Evolutionary conservation across 2,329 filamentous ascomycete genomes (phyloP).

Genomic region (Monilinia fructigena): DNA sequence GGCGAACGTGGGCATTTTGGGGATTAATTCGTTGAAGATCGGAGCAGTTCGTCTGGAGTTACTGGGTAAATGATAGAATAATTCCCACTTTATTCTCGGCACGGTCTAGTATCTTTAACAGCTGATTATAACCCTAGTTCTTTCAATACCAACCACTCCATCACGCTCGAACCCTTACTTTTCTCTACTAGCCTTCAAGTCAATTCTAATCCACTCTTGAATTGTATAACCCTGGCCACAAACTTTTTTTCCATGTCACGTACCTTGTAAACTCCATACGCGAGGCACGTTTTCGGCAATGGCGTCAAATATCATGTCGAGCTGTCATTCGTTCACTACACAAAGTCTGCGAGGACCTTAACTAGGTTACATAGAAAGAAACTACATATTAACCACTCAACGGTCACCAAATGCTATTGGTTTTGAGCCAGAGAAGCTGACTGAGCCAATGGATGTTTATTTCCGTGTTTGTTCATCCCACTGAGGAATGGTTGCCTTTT

Average conservation of each 20-base stretch:
- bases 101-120: background rate
- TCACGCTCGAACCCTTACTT: slow-evolving; percentile 12
- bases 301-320: slow-evolving; percentile 23
- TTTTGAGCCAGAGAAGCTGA: background rate
- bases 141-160: slow-evolving; percentile 15
- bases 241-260: slow-evolving; percentile 10
- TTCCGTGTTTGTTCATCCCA: slow-evolving; percentile 6
- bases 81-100: slow-evolving; percentile 12
- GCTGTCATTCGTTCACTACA: slow-evolving; percentile 19
- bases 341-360: slow-evolving; percentile 19
- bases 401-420: background rate
- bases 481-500: background rate
- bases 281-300: slow-evolving; percentile 26
- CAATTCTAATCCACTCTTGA: slow-evolving; percentile 14
- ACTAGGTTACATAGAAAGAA: slow-evolving; percentile 13
- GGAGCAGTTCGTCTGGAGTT: slow-evolving; percentile 13
- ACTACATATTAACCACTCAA: slow-evolving; percentile 15
- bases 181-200: background rate
- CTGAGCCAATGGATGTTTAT: slow-evolving; percentile 7
- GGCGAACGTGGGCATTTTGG: slow-evolving; percentile 19
- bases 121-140: slow-evolving; percentile 1
- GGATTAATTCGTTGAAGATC: slow-evolving; percentile 11
- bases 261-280: slow-evolving; percentile 16
- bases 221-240: slow-evolving; percentile 8
- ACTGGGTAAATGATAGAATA: background rate